These are phyloP conservation scores for Boletus rubropictus DNA, from an alignment of 768 basidiomycete genomes.

Conservation along the genomic window DNA sequence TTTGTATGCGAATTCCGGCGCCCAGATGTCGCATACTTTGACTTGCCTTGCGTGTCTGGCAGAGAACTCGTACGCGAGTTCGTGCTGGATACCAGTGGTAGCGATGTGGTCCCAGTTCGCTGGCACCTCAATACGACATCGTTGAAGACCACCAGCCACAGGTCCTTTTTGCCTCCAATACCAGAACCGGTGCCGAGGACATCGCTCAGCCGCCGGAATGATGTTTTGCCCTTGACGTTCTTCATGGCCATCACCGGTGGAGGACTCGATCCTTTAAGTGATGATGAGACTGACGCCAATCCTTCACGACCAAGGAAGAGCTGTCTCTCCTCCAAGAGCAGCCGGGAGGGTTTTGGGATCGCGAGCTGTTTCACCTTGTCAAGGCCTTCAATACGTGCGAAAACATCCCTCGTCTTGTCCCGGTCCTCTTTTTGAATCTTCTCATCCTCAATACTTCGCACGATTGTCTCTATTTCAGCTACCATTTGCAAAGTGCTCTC, in stretches of 20 bases:
- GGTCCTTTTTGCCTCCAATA: constrained; percentile 70
- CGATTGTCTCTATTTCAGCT: constrained; percentile 93
- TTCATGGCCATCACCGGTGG: constrained; percentile 38
- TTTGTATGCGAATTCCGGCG: constrained; percentile 70
- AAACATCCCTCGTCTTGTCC: constrained; percentile 90
- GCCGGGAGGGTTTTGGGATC: constrained; percentile 80
- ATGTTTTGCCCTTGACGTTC: constrained; percentile 74
- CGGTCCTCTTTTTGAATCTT: constrained; percentile 96
- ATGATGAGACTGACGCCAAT: constrained; percentile 10
- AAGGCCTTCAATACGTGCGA: constrained; percentile 93
- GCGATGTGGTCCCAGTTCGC: constrained; percentile 79
- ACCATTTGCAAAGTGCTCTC: constrained; percentile 96
- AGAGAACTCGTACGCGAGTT: constrained; percentile 68
- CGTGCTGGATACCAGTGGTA: constrained; percentile 66
- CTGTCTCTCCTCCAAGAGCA: constrained; percentile 78
- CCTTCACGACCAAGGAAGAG: constrained; percentile 36
- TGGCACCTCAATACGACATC: constrained; percentile 93
- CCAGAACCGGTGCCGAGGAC: constrained; percentile 60
- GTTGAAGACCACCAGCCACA: constrained; percentile 94
- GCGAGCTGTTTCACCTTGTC: constrained; percentile 92
- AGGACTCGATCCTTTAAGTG: constrained; percentile 31
- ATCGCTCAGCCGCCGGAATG: constrained; percentile 85
- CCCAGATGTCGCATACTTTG: constrained; percentile 80
- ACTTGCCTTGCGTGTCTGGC: constrained; percentile 78
- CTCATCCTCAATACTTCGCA: constrained; percentile 95